These are phyloP conservation scores for Penicillium mononematosum DNA, from an alignment of 495 filamentous ascomycete species.

Conservation along the genomic window DNA sequence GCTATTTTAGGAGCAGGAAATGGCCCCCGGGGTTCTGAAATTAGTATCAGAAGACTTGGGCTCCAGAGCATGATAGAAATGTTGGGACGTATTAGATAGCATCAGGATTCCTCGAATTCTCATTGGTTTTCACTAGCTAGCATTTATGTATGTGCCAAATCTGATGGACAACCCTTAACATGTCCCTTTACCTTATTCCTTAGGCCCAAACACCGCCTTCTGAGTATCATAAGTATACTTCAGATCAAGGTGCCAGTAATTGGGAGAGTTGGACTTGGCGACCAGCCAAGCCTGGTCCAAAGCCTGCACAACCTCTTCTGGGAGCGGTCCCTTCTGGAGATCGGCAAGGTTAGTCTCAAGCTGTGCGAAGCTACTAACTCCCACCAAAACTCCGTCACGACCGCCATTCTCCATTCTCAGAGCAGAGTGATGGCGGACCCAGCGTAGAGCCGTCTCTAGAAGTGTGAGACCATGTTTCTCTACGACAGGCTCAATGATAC, in stretches of 20 bases:
- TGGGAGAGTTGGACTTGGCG: slow-evolving; percentile 61
- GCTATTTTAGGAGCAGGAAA: background rate
- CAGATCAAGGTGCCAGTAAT: slow-evolving; percentile 77
- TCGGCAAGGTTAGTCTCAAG: slow-evolving; percentile 72
- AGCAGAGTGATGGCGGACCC: slow-evolving; percentile 77
- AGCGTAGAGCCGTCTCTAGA: slow-evolving; percentile 80
- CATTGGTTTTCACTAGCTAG: background rate
- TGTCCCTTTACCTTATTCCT: slow-evolving; percentile 7
- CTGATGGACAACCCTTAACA: background rate
- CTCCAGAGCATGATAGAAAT: background rate
- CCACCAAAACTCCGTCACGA: slow-evolving; percentile 76
- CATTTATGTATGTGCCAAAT: background rate
- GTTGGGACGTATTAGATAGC: background rate
- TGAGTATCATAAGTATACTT: slow-evolving; percentile 74
- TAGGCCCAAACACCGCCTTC: slow-evolving; percentile 59
- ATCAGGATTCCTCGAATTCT: background rate
- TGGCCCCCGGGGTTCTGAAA: background rate
- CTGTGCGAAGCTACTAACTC: slow-evolving; percentile 71
- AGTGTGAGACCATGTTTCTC: slow-evolving; percentile 74
- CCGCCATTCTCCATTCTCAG: slow-evolving; percentile 71
- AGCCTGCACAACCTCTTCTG: slow-evolving; percentile 75
- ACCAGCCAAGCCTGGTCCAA: slow-evolving; percentile 73
- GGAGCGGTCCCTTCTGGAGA: slow-evolving; percentile 83
- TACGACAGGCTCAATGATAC: slow-evolving; percentile 68
- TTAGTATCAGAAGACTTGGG: background rate